phyloP scores from a whole-genome alignment of 148 eudicot species.

The Persicaria tinctoria region DNA sequence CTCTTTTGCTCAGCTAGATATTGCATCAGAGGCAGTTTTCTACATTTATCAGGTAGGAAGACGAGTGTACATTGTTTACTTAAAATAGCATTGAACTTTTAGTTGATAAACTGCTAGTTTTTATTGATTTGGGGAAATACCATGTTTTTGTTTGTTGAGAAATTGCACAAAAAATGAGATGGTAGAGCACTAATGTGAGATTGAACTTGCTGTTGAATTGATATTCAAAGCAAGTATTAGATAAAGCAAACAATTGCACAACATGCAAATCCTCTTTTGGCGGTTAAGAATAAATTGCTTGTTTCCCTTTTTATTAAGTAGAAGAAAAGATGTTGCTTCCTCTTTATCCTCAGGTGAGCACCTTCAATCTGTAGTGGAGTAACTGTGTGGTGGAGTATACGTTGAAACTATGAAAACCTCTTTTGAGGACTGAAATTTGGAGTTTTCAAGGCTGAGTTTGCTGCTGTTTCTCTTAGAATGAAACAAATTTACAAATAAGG shows the following conservation, averaged over 20 bases:
- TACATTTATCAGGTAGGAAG: constrained; percentile 64
- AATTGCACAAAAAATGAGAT: not conserved
- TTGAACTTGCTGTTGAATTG: not conserved
- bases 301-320: not conserved
- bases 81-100: not conserved
- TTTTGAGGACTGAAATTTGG: not conserved
- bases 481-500: not conserved
- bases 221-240: not conserved
- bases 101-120: not conserved
- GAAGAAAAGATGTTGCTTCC: not conserved
- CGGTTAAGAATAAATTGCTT: not conserved
- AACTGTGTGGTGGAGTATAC: not conserved
- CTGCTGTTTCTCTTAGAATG: not conserved
- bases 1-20: constrained; percentile 51
- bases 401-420: not conserved
- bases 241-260: not conserved
- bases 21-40: constrained; percentile 64
- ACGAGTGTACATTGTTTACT: not conserved
- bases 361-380: not conserved
- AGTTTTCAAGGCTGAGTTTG: not conserved
- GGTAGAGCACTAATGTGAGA: not conserved
- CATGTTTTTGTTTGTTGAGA: not conserved
- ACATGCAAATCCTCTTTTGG: not conserved
- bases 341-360: too few species aligned
- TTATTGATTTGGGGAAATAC: not conserved